Percentiles rank a stretch among this genome's conserved stretches.
Conservation (phyloP, 1,284 basidiomycete genomes). For the Cerioporus squamosus region DNA sequence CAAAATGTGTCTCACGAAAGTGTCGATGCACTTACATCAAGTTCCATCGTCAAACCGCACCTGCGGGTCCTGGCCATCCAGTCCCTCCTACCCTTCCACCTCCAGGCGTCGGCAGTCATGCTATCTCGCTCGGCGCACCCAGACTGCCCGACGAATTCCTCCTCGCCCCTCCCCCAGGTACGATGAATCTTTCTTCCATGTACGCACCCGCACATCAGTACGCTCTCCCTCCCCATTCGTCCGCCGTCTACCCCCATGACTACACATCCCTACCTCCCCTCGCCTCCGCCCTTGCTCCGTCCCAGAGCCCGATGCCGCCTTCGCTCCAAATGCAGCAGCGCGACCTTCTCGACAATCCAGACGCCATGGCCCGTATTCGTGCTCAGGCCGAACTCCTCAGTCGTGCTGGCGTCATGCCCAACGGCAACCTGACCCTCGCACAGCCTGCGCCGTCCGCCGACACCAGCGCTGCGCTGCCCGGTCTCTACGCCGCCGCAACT, state of each 20-base stretch:
- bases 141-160: conserved; percentile 39
- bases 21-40: conserved; percentile 84
- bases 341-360: conserved; percentile 31
- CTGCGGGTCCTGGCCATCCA: conserved; percentile 68
- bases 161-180: conserved; percentile 24
- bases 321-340: conserved; percentile 12
- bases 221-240: conserved; percentile 21
- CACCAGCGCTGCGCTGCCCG: conserved; percentile 18
- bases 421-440: conserved; percentile 24
- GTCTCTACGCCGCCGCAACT: conserved; percentile 15
- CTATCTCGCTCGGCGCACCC: conserved; percentile 29
- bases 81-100: conserved; percentile 31
- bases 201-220: conserved; percentile 26
- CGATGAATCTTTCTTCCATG: conserved; percentile 27
- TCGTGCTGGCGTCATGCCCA: conserved; percentile 36
- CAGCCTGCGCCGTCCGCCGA: conserved; percentile 19
- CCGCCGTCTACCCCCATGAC: conserved; percentile 21
- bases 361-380: conserved; percentile 54
- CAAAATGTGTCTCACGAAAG: conserved; percentile 79
- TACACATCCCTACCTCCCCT: conserved; percentile 22
- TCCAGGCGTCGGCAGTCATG: conserved; percentile 20
- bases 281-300: conserved; percentile 15
- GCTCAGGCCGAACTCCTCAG: conserved; percentile 49
- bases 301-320: conserved; percentile 9
- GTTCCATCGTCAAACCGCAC: conserved; percentile 81